These are phyloP conservation scores for Calonectria crousiana DNA, from an alignment of 2,329 filamentous ascomycete species.

Conservation along the genomic window DNA sequence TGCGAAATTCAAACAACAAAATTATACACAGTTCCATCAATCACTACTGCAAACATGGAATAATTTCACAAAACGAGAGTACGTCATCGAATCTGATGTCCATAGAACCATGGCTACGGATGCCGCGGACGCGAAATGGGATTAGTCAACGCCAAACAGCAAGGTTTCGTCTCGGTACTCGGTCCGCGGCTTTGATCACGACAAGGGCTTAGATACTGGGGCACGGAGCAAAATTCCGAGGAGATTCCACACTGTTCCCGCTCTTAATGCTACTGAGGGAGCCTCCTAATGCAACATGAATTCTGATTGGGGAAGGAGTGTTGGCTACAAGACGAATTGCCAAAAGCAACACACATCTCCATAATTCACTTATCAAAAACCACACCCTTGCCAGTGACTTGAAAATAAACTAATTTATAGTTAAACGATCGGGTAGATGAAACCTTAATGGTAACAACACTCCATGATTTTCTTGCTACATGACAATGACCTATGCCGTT, in stretches of 20 bases:
- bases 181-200: background rate
- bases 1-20: background rate
- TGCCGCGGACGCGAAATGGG: background rate
- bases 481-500: no score
- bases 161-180: background rate
- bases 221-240: background rate
- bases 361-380: background rate
- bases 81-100: background rate
- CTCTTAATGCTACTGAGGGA: background rate
- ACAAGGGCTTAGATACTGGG: background rate
- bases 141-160: background rate
- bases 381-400: background rate
- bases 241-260: background rate
- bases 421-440: background rate
- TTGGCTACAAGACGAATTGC: background rate
- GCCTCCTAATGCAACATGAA: background rate
- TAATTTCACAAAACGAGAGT: background rate
- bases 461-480: background rate
- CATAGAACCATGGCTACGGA: background rate
- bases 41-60: background rate
- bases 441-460: background rate
- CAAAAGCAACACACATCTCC: background rate
- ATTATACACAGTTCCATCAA: background rate
- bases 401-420: conserved; percentile 7
- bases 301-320: background rate